Percentiles rank a stretch among this genome's conserved stretches.
Conservation (phyloP, 1,284 basidiomycete genomes). For the Trichosporon inkin region DNA sequence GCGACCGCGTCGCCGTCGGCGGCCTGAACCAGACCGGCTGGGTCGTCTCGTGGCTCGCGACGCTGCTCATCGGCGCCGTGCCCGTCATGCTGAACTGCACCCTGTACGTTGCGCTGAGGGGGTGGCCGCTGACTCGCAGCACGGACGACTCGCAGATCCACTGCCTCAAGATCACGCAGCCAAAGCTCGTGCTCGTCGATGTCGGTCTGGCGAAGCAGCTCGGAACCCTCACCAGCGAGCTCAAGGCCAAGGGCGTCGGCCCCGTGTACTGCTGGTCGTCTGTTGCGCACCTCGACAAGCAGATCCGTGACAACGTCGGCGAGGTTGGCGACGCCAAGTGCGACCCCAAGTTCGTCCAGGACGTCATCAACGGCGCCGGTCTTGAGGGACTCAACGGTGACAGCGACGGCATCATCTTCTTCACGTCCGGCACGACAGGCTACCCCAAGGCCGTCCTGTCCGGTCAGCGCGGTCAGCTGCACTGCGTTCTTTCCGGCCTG, state of each 20-base stretch:
- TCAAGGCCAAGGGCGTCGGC: constrained; percentile 6
- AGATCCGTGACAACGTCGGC: background rate
- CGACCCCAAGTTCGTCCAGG: background rate
- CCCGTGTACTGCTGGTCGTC: constrained; percentile 12
- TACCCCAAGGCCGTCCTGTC: constrained; percentile 40
- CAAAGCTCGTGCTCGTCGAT: constrained; percentile 38
- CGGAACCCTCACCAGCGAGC: constrained; percentile 12
- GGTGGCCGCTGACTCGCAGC: too few species aligned
- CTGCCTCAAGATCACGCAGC: constrained; percentile 31
- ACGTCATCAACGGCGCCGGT: constrained; percentile 10
- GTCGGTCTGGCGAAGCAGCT: constrained; percentile 29
- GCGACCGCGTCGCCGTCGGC: constrained; percentile 35
- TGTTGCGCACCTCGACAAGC: background rate
- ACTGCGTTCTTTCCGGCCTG: constrained; percentile 31
- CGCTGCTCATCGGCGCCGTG: constrained; percentile 39
- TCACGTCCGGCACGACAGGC: constrained; percentile 38
- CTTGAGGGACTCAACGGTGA: constrained; percentile 31
- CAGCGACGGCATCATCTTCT: constrained; percentile 42
- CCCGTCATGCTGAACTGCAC: constrained; percentile 40
- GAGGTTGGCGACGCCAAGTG: background rate
- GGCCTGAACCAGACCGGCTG: constrained; percentile 31
- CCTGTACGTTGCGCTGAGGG: constrained; percentile 39
- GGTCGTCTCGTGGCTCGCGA: constrained; percentile 33
- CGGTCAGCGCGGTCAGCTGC: constrained; percentile 37
- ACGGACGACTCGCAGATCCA: constrained; percentile 26